A percentile compares a stretch with the other conserved stretches of the same genome.
Evolutionary conservation across 2,329 filamentous ascomycete species (phyloP).

Genomic region (Colletotrichum sp.): DNA sequence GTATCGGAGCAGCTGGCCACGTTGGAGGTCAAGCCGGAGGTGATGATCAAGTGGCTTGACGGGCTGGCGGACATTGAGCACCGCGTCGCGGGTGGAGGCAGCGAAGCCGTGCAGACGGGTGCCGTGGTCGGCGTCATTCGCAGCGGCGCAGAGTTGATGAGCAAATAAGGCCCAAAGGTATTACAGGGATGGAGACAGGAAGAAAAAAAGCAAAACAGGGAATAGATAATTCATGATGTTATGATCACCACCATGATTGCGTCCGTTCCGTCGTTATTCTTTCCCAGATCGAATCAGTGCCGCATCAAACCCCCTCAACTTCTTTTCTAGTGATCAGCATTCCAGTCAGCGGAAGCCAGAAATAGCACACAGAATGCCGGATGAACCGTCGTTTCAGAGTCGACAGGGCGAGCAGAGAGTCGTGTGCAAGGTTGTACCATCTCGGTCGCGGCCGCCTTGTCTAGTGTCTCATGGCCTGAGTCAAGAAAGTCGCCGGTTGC

Average conservation of each 20-base stretch:
- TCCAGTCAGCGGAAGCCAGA: neutral
- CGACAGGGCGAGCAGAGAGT: neutral
- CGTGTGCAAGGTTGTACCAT: neutral
- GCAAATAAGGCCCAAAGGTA: conserved; percentile 25
- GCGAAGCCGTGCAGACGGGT: conserved; percentile 88
- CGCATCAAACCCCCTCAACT: neutral
- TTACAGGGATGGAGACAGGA: neutral
- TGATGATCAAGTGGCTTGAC: conserved; percentile 89
- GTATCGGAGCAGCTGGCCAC: conserved; percentile 82
- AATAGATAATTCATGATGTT: conserved; percentile 15
- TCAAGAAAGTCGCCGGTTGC: neutral
- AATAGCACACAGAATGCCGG: neutral
- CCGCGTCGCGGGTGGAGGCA: conserved; percentile 84
- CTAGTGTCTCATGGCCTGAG: neutral
- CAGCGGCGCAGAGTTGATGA: conserved; percentile 78
- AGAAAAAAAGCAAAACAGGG: neutral
- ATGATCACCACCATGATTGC: neutral
- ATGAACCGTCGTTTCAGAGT: neutral
- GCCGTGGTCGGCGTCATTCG: conserved; percentile 89
- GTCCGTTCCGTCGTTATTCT: neutral
- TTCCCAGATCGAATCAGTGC: neutral
- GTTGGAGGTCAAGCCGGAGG: conserved; percentile 84
- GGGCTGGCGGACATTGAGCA: conserved; percentile 94
- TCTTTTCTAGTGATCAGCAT: neutral
- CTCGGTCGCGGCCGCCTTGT: neutral